Base-by-base conservation (phyloP, 106 monocot species). In the Hemerocallis citrina region DNA sequence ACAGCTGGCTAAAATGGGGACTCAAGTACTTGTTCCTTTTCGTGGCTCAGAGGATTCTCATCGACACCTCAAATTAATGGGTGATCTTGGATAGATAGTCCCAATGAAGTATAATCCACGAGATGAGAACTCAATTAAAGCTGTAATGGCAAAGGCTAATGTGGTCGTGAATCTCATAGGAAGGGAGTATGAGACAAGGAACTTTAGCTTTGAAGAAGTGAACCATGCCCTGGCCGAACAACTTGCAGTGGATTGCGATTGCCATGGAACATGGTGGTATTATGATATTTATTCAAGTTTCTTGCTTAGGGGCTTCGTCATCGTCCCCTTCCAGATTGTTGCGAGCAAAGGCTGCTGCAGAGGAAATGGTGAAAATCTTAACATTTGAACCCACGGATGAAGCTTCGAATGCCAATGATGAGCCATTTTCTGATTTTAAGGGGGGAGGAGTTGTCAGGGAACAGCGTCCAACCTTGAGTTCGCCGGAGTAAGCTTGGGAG, bases 231-330 rank as follows among this genome's bases (percentile, higher is more conserved):
- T 99, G 80, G 88, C 98, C 17, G 81, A 88, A 39, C 92, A 99
- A 70, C 91, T 99, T 73, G 92, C 98, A 57, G 59, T 79, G 92
- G 98, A 92, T 73, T 37, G 67, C 63, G 98, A 92, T 98, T 74
- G 88, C 98, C 21, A 92, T 88, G 74, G 98, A 98, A 47, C 98
- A 98, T 70, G 98, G 98, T 59, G 98, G 98, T 20, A 88, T 98
- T 14, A 77, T 88, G 74, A 85, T 91, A 86, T 98, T 98, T 57
- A 80, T 98, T 29, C 98, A 98, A 85, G 64, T 92, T 42, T 98
- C 98, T 72, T 88, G 85, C 73, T 74, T 98, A 56, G 98, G 98
- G 39, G 74, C 98, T 61, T 92, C 98, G n/a, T 39, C 64, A 6
- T 80, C 98, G 49, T 85, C 98, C 74, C 77, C 81, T 28, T 98